These are phyloP conservation scores for Penicillium thymicola DNA, from an alignment of 2,329 filamentous ascomycete species.

Conservation along the genomic window DNA sequence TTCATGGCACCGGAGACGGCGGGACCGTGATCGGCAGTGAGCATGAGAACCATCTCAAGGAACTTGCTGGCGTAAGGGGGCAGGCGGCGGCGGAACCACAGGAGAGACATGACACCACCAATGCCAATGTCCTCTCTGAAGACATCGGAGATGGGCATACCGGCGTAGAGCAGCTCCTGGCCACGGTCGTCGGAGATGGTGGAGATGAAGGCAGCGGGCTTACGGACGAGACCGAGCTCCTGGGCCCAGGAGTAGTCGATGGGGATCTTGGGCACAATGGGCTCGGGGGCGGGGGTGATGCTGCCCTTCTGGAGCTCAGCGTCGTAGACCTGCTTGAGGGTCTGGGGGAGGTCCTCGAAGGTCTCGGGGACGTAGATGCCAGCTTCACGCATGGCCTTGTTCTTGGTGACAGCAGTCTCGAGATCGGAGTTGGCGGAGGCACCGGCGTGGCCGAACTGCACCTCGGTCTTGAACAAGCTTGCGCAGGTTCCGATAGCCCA, in stretches of 20 bases:
- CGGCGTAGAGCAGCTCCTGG: conserved; percentile 96
- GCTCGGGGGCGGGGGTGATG: conserved; percentile 83
- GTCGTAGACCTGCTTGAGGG: conserved; percentile 80
- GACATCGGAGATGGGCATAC: conserved; percentile 99
- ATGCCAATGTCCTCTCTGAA: conserved; percentile 99
- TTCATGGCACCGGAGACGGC: conserved; percentile 99
- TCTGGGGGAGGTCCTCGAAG: conserved; percentile 86
- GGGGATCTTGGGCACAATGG: conserved; percentile 95
- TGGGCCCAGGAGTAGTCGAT: conserved; percentile 99
- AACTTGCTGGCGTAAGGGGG: conserved; percentile 97
- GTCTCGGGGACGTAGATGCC: conserved; percentile 93
- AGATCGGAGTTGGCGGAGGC: conserved; percentile 99
- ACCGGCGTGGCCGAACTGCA: conserved; percentile 98
- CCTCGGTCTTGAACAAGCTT: conserved; percentile 99
- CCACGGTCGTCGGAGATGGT: conserved; percentile 99
- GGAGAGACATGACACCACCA: conserved; percentile 98
- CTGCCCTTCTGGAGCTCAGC: conserved; percentile 79
- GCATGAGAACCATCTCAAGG: conserved; percentile 99
- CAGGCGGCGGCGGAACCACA: conserved; percentile 98
- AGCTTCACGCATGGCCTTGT: conserved; percentile 92
- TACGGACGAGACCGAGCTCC: conserved; percentile 98
- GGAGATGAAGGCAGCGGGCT: conserved; percentile 99
- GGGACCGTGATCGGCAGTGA: conserved; percentile 97
- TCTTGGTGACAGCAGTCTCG: conserved; percentile 95
- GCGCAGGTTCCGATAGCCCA: conserved; percentile 99